Evolutionary conservation across 495 filamentous ascomycete species (phyloP).

Genomic region (Wilcoxina mikolae): DNA sequence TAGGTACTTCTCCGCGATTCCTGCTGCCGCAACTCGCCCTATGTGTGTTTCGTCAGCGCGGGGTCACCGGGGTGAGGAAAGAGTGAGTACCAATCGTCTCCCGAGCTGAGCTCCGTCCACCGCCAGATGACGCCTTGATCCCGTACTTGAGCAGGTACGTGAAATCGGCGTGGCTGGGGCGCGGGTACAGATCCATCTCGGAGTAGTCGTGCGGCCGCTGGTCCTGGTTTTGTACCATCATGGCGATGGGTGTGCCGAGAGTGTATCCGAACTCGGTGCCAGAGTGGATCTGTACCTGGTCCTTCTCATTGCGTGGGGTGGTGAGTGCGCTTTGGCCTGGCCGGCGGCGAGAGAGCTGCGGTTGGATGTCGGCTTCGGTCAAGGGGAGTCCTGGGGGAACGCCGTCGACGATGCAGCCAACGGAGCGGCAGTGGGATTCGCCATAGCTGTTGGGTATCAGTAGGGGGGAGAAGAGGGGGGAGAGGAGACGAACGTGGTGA

Average conservation of each 20-base stretch:
- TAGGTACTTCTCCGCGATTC: constrained; percentile 90
- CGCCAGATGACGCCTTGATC: constrained; percentile 82
- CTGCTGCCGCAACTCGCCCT: constrained; percentile 81
- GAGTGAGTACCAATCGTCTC: constrained; percentile 71
- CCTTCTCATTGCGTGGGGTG: constrained; percentile 86
- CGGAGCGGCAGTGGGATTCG: constrained; percentile 81
- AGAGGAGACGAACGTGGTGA: constrained; percentile 56
- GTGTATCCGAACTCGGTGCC: constrained; percentile 89
- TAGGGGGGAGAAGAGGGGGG: not conserved
- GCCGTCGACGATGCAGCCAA: constrained; percentile 79
- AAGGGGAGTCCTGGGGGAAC: constrained; percentile 80
- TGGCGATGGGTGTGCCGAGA: constrained; percentile 78
- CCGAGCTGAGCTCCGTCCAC: constrained; percentile 78
- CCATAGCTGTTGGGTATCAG: constrained; percentile 47
- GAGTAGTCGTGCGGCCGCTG: constrained; percentile 89
- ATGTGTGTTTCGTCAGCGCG: not conserved
- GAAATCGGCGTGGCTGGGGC: constrained; percentile 89
- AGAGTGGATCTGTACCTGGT: constrained; percentile 80
- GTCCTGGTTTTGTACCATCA: constrained; percentile 82
- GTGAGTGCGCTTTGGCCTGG: constrained; percentile 84
- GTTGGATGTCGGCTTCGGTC: constrained; percentile 81
- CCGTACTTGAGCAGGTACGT: constrained; percentile 97
- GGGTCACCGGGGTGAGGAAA: not conserved
- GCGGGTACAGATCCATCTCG: constrained; percentile 84
- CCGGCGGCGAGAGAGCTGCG: constrained; percentile 79